Percentiles rank a stretch among this genome's conserved stretches.
Conservation (phyloP, 805 yeast species). For the Cyberlindnera maritima region DNA sequence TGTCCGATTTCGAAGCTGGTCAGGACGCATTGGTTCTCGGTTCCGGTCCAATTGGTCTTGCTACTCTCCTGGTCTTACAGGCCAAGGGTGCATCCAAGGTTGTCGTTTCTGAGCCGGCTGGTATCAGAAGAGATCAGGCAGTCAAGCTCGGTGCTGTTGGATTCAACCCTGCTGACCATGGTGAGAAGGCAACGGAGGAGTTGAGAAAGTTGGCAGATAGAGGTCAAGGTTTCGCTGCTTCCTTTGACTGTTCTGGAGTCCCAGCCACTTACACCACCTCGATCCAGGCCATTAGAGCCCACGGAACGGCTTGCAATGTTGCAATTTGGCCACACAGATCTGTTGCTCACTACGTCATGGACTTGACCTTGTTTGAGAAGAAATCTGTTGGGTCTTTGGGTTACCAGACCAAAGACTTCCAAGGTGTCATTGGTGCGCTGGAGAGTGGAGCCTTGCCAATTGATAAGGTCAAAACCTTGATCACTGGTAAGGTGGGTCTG, state of each 20-base stretch:
- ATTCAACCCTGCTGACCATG: slow-evolving; percentile 39
- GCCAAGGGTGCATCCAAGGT: slow-evolving; percentile 47
- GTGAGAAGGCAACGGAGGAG: slow-evolving; percentile 31
- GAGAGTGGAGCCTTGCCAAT: slow-evolving; percentile 36
- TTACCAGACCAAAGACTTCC: slow-evolving; percentile 41
- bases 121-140: slow-evolving; percentile 58
- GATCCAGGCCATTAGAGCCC: slow-evolving; percentile 37
- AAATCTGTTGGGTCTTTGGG: slow-evolving; percentile 44
- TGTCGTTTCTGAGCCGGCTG: slow-evolving; percentile 62
- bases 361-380: slow-evolving; percentile 40
- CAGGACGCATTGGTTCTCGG: slow-evolving; percentile 53
- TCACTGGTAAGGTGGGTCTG: slow-evolving; percentile 38
- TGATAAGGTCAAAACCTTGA: slow-evolving; percentile 35
- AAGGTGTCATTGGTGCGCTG: slow-evolving; percentile 39
- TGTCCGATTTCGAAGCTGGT: slow-evolving; percentile 43
- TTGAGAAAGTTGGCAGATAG: slow-evolving; percentile 36
- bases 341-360: slow-evolving; percentile 44
- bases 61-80: slow-evolving; percentile 51
- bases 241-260: slow-evolving; percentile 55
- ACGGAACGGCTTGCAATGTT: slow-evolving; percentile 45
- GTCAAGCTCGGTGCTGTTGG: slow-evolving; percentile 43
- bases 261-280: slow-evolving; percentile 42
- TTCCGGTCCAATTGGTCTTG: slow-evolving; percentile 63
- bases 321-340: slow-evolving; percentile 49
- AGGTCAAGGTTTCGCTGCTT: slow-evolving; percentile 45